Percentiles rank a stretch among this genome's conserved stretches.
Conservation (phyloP, 2,329 filamentous ascomycete genomes). For the Sclerotinia spermophila region DNA sequence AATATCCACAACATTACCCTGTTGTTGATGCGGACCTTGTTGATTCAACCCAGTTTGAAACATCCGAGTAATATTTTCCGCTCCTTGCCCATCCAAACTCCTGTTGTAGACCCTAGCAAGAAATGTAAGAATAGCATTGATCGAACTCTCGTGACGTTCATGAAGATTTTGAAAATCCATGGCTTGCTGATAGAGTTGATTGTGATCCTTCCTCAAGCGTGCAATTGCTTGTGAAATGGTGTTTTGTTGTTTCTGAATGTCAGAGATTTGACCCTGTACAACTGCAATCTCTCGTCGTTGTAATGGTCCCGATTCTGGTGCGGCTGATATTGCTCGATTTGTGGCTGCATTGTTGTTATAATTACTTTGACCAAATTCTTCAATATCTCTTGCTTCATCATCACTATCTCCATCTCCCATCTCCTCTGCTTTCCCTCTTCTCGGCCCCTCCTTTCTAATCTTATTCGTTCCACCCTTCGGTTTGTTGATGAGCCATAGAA, state of each 20-base stretch:
- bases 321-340: conserved; percentile 37
- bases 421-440: conserved; percentile 54
- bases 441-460: conserved; percentile 46
- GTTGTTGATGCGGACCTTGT: conserved; percentile 46
- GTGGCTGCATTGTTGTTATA: conserved; percentile 44
- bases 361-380: conserved; percentile 34
- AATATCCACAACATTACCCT: conserved; percentile 58
- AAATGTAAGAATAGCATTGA: conserved; percentile 97
- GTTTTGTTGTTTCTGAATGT: conserved; percentile 80
- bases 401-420: conserved; percentile 69
- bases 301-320: conserved; percentile 43
- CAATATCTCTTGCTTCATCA: conserved; percentile 51
- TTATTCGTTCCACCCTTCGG: conserved; percentile 68
- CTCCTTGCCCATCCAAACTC: conserved; percentile 79
- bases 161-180: conserved; percentile 86
- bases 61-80: conserved; percentile 78
- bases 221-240: conserved; percentile 80
- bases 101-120: conserved; percentile 95
- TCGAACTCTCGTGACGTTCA: conserved; percentile 95
- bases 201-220: conserved; percentile 78
- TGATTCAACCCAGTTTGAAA: conserved; percentile 71
- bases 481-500: conserved; percentile 95
- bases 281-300: conserved; percentile 71
- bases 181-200: conserved; percentile 83
- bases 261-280: conserved; percentile 75